A percentile compares a stretch with the other conserved stretches of the same genome.
Conservation (phyloP, 208 protist genomes). For the Acanthamoeba culbertsoni region DNA sequence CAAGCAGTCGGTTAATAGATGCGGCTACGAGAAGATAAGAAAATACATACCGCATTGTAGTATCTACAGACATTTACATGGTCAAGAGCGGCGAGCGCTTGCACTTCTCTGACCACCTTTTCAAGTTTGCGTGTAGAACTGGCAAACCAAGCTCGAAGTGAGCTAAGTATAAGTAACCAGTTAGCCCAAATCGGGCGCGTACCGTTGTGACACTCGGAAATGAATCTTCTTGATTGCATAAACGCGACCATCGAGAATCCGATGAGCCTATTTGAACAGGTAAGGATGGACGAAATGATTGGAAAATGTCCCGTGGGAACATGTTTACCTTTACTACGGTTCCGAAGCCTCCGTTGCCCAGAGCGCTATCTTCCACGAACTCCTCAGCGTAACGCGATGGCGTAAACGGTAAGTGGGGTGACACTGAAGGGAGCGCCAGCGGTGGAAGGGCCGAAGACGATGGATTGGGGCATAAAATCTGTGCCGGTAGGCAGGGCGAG, state of each 20-base stretch:
- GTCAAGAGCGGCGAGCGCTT: slow-evolving; percentile 7
- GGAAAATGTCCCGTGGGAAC: not conserved
- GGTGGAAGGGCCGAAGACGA: not conserved
- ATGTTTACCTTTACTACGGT: not conserved
- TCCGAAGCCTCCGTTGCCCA: not conserved
- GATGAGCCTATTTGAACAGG: not conserved
- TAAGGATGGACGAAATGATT: not conserved
- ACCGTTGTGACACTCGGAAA: not conserved
- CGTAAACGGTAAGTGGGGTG: not conserved
- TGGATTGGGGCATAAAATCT: not conserved
- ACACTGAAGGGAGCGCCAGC: not conserved
- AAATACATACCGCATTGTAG: not conserved
- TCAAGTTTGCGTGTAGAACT: not conserved
- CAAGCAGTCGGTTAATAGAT: not conserved
- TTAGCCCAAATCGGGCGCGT: not conserved
- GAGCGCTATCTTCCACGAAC: not conserved
- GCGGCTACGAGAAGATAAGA: not conserved
- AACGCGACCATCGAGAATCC: not conserved
- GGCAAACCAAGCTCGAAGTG: not conserved
- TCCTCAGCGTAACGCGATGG: not conserved
- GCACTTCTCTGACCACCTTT: slow-evolving; percentile 10
- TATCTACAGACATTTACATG: slow-evolving; percentile 37
- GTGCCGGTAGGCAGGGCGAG: not conserved
- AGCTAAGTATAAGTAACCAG: not conserved
- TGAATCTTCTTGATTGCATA: slow-evolving; percentile 46